Conservation (phyloP, 208 protist genomes). For the Crithidia expoeki region DNA sequence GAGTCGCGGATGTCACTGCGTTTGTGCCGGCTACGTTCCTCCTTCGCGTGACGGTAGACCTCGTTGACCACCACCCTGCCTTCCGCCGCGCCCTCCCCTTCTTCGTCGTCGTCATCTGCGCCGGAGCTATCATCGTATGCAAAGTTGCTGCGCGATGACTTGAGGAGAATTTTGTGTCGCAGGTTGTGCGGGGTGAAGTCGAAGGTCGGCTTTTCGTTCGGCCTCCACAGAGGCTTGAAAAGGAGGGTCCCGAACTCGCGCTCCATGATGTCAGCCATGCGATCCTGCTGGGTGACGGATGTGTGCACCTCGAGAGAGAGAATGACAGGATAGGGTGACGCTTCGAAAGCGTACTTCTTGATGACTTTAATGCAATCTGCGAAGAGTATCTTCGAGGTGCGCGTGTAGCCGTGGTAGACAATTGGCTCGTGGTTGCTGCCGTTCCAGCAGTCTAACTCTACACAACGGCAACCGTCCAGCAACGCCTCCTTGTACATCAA, state of each 20-base stretch:
- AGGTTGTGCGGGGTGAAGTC: slow-evolving; percentile 61
- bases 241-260: slow-evolving; percentile 56
- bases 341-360: slow-evolving; percentile 63
- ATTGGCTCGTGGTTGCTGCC: slow-evolving; percentile 67
- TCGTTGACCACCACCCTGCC: slow-evolving; percentile 11
- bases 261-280: slow-evolving; percentile 72
- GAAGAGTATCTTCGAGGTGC: slow-evolving; percentile 76
- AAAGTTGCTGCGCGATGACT: slow-evolving; percentile 47
- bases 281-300: slow-evolving; percentile 60
- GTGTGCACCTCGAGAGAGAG: slow-evolving; percentile 85
- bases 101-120: slow-evolving; percentile 45
- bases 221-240: slow-evolving; percentile 46
- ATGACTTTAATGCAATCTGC: slow-evolving; percentile 66
- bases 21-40: slow-evolving; percentile 28
- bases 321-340: slow-evolving; percentile 78
- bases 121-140: slow-evolving; percentile 23
- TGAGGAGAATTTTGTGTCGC: slow-evolving; percentile 64
- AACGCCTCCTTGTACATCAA: slow-evolving; percentile 78
- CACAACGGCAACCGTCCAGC: slow-evolving; percentile 74
- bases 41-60: slow-evolving; percentile 28
- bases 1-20: slow-evolving; percentile 30
- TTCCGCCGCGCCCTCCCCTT: slow-evolving; percentile 33
- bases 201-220: slow-evolving; percentile 41
- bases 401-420: slow-evolving; percentile 85
- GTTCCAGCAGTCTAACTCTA: slow-evolving; percentile 89